These are phyloP conservation scores for Xylaria sp. DNA, from an alignment of 2,329 filamentous ascomycete genomes.

Conservation along the genomic window DNA sequence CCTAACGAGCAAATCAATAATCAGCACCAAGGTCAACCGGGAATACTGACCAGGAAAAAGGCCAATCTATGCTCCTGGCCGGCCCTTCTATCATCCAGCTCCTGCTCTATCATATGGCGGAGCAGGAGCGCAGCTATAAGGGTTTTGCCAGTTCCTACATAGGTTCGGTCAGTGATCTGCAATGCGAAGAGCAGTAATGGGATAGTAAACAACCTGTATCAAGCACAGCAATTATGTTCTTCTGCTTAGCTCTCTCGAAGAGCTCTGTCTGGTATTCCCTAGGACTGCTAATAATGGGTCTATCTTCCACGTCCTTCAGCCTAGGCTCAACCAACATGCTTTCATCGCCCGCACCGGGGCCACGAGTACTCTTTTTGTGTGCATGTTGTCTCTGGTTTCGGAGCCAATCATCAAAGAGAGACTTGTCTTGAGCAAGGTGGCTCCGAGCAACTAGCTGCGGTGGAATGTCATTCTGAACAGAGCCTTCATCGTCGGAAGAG, in stretches of 20 bases:
- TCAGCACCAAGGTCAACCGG: background rate
- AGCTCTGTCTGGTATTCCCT: constrained; percentile 93
- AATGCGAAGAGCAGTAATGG: background rate
- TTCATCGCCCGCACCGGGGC: background rate
- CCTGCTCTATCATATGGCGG: constrained; percentile 78
- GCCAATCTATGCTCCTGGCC: constrained; percentile 73
- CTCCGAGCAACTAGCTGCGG: background rate
- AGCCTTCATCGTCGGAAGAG: constrained; percentile 30
- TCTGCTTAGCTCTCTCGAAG: constrained; percentile 84
- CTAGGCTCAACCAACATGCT: background rate
- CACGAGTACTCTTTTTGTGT: constrained; percentile 14
- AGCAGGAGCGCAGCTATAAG: constrained; percentile 92
- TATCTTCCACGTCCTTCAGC: constrained; percentile 53
- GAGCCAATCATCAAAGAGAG: constrained; percentile 32
- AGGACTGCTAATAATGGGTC: constrained; percentile 77
- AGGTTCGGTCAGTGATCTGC: constrained; percentile 29
- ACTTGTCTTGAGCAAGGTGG: constrained; percentile 25
- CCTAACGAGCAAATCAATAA: constrained; percentile 54
- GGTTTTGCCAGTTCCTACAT: constrained; percentile 86
- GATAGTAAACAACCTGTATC: constrained; percentile 73
- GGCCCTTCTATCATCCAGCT: constrained; percentile 74
- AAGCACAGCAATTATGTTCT: constrained; percentile 92
- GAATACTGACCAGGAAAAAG: constrained; percentile 79
- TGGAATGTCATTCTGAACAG: constrained; percentile 4
- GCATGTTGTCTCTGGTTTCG: constrained; percentile 31